Base-by-base conservation (phyloP, 768 basidiomycete genomes). In the Rhizopogon rudus region DNA sequence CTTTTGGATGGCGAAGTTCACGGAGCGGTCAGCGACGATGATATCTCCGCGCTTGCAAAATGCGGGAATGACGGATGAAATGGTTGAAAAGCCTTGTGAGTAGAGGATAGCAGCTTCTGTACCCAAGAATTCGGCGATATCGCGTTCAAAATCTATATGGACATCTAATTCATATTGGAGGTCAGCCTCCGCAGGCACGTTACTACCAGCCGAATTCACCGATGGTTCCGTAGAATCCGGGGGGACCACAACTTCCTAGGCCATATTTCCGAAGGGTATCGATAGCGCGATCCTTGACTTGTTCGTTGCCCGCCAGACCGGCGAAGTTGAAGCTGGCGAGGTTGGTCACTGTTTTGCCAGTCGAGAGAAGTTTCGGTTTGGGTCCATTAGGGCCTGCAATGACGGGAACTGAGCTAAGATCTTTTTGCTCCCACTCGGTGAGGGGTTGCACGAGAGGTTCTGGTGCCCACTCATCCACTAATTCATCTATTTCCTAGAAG, bases 41-140 rank as follows among this genome's bases (percentile, higher is more conserved):
- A 99, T 84, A 65, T 99, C 96, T 2, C 94, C 95, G 58, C 96
- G 85, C 69, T 99, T 98, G 78, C 90, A 92, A 73, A 98, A 99
- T 1, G 97, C 92, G 0, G 97, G 93, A 57, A 98, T 97, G 64
- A 95, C 93, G 14, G 93, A 96, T 3, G 91, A 85, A 60, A 93
- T 84, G 53, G 93, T 93, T 8, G 91, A 84, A 70, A 96, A 98
- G 12, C 86, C 88, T 73, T 98, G 96, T 1, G 94, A 88, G 69
- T 98, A 98, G 57, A 98, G 80, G 67, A 99, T 98, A 16, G 89
- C 75, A 3, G 87, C 77, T 67, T 98, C 93, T 2, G 91, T 85
- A 9, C 92, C 92, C 45, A 99, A 75, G 70, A 98, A 98, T 45
- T 88, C 83, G 5, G 95, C 90, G 52, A 99, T 86, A 58, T 96